Evolutionary conservation across 2,329 filamentous ascomycete species (phyloP).

Genomic region (Xenoacremonium recifei): DNA sequence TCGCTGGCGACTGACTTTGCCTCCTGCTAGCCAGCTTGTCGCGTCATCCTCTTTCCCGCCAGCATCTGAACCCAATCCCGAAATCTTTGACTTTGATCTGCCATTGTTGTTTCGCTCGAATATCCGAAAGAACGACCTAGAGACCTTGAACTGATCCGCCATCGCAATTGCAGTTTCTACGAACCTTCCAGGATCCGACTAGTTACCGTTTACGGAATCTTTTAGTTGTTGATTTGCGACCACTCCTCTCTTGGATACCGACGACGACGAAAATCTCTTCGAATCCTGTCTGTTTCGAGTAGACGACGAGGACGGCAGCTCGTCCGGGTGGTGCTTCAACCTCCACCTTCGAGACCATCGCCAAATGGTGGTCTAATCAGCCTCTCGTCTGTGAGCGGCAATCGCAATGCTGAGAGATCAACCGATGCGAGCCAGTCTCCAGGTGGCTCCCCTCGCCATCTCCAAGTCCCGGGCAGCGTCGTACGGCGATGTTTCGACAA

Average conservation of each 20-base stretch:
- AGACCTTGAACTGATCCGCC: no score
- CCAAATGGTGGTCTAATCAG: slow-evolving; percentile 31
- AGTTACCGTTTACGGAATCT: no score
- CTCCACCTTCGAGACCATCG: slow-evolving; percentile 17
- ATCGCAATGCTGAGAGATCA: slow-evolving; percentile 40
- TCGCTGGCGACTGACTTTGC: slow-evolving; percentile 18
- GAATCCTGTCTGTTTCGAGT: neutral
- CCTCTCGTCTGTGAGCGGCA: slow-evolving; percentile 23
- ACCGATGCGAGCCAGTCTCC: slow-evolving; percentile 55
- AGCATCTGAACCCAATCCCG: no score
- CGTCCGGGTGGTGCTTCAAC: slow-evolving; percentile 19
- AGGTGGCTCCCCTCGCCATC: slow-evolving; percentile 59
- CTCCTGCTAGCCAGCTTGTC: slow-evolving; percentile 19
- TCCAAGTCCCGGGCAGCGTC: slow-evolving; percentile 38
- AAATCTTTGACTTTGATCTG: no score
- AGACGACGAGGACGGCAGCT: slow-evolving; percentile 12
- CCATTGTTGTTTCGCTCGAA: no score
- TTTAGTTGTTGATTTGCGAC: neutral
- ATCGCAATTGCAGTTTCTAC: no score
- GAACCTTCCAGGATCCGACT: no score
- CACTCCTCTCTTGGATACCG: slow-evolving; percentile 24
- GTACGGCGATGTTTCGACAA: slow-evolving; percentile 29
- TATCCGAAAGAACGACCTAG: no score
- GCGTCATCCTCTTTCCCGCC: no score
- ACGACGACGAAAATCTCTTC: no score